Conservation (phyloP, 2,329 filamentous ascomycete genomes). For the Scedosporium boydii region DNA sequence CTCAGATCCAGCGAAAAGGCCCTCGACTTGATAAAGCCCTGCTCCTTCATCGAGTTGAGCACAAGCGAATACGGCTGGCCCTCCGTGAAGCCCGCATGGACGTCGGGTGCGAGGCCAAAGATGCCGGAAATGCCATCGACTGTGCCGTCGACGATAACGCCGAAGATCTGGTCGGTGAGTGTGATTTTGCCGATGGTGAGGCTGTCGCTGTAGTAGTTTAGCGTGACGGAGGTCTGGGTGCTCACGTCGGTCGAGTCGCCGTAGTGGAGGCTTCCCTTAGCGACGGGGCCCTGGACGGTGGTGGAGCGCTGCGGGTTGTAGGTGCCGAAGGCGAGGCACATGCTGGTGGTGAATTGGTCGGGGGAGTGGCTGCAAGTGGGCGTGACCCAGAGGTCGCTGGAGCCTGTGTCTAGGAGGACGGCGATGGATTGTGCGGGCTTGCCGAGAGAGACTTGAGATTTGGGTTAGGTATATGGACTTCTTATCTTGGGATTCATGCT, state of each 20-base stretch:
- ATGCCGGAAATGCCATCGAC: conserved; percentile 38
- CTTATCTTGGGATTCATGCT: neutral
- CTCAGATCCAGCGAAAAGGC: conserved; percentile 42
- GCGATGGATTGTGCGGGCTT: conserved; percentile 31
- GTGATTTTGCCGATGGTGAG: conserved; percentile 32
- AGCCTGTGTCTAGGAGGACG: conserved; percentile 42
- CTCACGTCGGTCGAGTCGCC: conserved; percentile 25
- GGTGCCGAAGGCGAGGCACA: conserved; percentile 30
- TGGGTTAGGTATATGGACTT: neutral
- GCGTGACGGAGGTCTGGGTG: conserved; percentile 26
- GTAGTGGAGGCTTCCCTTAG: conserved; percentile 27
- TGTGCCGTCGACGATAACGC: conserved; percentile 30
- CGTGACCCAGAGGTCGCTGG: conserved; percentile 46
- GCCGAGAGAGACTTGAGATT: conserved; percentile 29
- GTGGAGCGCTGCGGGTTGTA: conserved; percentile 33
- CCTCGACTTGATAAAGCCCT: conserved; percentile 38
- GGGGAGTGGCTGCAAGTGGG: conserved; percentile 34
- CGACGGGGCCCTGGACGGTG: conserved; percentile 27
- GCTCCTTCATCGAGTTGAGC: conserved; percentile 35
- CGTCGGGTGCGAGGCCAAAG: conserved; percentile 37
- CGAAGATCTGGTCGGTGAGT: conserved; percentile 38
- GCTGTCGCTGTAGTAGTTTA: conserved; percentile 36
- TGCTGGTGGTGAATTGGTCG: conserved; percentile 19
- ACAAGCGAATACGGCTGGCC: conserved; percentile 41
- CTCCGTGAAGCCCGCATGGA: conserved; percentile 26